Conservation (phyloP, 176 grass and related monocot genomes). For the Carex pumila region DNA sequence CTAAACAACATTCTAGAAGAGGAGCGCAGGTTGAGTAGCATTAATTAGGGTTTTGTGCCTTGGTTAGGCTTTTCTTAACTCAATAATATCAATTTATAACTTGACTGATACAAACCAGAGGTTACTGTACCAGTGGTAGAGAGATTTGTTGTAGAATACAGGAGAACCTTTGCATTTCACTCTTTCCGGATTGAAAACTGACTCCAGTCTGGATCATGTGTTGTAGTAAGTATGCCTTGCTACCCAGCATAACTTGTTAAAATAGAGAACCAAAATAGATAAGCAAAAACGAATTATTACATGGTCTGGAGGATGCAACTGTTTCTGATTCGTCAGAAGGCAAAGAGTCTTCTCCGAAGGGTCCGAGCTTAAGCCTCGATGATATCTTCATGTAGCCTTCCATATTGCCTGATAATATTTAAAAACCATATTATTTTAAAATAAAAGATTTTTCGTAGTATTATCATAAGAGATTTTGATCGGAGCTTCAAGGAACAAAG, state of each 20-base stretch:
- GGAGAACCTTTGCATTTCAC: background rate
- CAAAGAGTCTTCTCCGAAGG: conserved; percentile 55
- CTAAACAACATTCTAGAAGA: background rate
- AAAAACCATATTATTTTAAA: conserved; percentile 10
- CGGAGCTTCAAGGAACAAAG: background rate
- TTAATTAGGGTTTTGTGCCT: background rate
- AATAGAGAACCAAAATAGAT: background rate
- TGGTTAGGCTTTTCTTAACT: background rate
- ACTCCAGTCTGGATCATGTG: background rate
- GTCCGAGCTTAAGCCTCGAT: conserved; percentile 80
- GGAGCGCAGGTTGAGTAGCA: background rate
- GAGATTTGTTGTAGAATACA: background rate
- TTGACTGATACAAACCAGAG: background rate
- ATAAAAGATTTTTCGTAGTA: conserved; percentile 4
- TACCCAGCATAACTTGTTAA: background rate
- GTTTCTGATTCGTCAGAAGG: conserved; percentile 69
- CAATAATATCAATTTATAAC: too few species aligned
- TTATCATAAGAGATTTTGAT: background rate
- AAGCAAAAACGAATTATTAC: conserved; percentile 39
- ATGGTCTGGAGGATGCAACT: conserved; percentile 47
- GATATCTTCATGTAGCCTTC: conserved; percentile 59
- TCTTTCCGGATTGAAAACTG: background rate
- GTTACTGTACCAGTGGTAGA: background rate
- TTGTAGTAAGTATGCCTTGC: background rate
- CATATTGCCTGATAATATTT: conserved; percentile 54